phyloP scores from a whole-genome alignment of 352 stramenopile genomes.

The Phytophthora constricta region DNA sequence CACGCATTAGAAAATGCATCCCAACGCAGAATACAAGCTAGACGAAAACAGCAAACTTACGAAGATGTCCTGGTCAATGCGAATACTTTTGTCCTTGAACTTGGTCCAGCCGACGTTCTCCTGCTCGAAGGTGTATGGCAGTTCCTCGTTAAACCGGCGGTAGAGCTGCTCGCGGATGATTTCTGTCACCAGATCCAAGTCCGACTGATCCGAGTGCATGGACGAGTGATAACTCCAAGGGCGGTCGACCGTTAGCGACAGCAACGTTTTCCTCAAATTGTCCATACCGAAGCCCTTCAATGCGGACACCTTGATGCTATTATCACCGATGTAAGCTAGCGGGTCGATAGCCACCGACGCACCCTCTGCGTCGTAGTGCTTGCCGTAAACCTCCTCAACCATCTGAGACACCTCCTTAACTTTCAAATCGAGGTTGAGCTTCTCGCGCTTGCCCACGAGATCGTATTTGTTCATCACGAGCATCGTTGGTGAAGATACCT shows the following conservation, averaged over 20 bases:
- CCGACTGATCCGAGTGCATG: slow-evolving; percentile 84
- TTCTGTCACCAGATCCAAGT: slow-evolving; percentile 84
- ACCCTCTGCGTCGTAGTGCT: slow-evolving; percentile 64
- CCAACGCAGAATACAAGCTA: slow-evolving; percentile 2
- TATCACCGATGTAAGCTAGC: slow-evolving; percentile 75
- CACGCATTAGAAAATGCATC: slow-evolving; percentile 8
- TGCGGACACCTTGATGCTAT: slow-evolving; percentile 82
- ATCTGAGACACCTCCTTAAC: slow-evolving; percentile 84
- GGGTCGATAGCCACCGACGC: slow-evolving; percentile 65
- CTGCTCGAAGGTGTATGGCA: slow-evolving; percentile 85
- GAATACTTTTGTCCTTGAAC: slow-evolving; percentile 86
- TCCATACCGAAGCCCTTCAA: slow-evolving; percentile 74
- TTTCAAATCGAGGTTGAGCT: slow-evolving; percentile 64
- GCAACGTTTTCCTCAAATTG: slow-evolving; percentile 66
- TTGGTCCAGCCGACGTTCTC: slow-evolving; percentile 88
- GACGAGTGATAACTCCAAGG: slow-evolving; percentile 88
- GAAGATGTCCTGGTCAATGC: slow-evolving; percentile 90
- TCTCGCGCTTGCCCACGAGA: slow-evolving; percentile 60
- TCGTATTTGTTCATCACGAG: slow-evolving; percentile 91
- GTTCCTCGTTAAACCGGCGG: slow-evolving; percentile 87
- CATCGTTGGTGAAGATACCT: slow-evolving; percentile 80
- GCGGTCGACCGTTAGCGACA: slow-evolving; percentile 72
- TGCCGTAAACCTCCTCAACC: slow-evolving; percentile 80
- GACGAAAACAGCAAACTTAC: slow-evolving; percentile 48
- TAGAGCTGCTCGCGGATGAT: slow-evolving; percentile 92